phyloP scores from a whole-genome alignment of 2,329 filamentous ascomycete species.

The Fonsecaea multimorphosa region DNA sequence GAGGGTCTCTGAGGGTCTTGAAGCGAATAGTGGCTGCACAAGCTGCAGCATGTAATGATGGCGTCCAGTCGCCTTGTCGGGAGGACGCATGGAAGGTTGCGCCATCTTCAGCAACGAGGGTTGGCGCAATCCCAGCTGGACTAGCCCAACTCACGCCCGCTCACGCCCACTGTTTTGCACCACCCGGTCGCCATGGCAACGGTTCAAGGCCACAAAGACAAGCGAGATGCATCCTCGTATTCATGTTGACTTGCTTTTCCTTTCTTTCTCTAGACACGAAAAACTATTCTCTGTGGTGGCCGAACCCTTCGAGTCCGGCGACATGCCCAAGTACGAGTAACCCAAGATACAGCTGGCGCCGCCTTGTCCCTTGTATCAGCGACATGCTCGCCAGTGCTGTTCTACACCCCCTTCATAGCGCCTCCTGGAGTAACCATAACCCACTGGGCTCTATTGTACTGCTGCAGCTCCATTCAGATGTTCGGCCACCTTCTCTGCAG shows the following conservation, averaged over 20 bases:
- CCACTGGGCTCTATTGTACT: neutral
- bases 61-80: slow-evolving; percentile 22
- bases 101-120: slow-evolving; percentile 16
- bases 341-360: too few species aligned
- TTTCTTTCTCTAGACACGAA: neutral
- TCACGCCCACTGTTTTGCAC: neutral
- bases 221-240: slow-evolving; percentile 2
- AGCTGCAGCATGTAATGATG: slow-evolving; percentile 5
- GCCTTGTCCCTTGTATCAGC: neutral
- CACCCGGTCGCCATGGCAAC: neutral
- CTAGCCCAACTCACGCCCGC: too few species aligned
- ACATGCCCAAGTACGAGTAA: neutral
- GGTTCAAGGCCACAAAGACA: neutral
- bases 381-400: neutral
- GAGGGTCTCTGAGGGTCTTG: neutral
- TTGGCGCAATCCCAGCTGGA: neutral
- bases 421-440: neutral
- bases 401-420: slow-evolving; percentile 13
- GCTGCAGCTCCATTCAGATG: slow-evolving; percentile 26
- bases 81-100: slow-evolving; percentile 19
- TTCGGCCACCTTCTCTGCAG: slow-evolving; percentile 26
- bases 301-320: neutral
- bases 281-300: neutral
- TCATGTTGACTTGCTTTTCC: neutral
- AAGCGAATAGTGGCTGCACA: slow-evolving; percentile 21